phyloP scores from a whole-genome alignment of 2,329 filamentous ascomycete species.

The Ascocoryne sarcoides region DNA sequence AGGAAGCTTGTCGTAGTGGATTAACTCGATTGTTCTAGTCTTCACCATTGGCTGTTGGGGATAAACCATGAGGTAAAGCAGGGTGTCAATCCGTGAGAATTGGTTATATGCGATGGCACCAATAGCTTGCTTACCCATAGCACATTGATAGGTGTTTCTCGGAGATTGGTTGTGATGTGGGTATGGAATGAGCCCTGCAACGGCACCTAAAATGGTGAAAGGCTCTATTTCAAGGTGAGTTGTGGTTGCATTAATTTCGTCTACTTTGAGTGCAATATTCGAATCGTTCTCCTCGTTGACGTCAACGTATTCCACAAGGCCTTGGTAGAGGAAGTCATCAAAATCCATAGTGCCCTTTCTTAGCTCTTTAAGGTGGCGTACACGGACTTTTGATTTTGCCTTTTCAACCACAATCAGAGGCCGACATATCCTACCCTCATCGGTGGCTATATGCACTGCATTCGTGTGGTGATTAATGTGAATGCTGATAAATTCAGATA shows the following conservation, averaged over 20 bases:
- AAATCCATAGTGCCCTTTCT: conserved; percentile 81
- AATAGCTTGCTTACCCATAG: conserved; percentile 99
- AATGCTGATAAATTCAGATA: conserved; percentile 94
- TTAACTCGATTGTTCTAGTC: conserved; percentile 90
- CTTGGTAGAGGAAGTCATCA: conserved; percentile 84
- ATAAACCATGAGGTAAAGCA: conserved; percentile 95
- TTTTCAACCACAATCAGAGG: conserved; percentile 94
- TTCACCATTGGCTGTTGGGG: conserved; percentile 97
- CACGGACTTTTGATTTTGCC: conserved; percentile 69
- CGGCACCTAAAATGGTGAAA: conserved; percentile 90
- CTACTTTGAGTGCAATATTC: conserved; percentile 83
- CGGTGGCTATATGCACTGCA: conserved; percentile 90
- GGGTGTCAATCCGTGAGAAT: conserved; percentile 90
- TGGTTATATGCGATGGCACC: conserved; percentile 98
- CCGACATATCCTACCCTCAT: conserved; percentile 92
- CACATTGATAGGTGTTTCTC: conserved; percentile 97
- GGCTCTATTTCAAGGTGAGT: conserved; percentile 98
- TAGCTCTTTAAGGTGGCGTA: conserved; percentile 69
- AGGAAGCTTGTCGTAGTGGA: conserved; percentile 94
- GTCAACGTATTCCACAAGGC: conserved; percentile 91
- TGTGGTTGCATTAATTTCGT: conserved; percentile 70
- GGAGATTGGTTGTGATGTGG: conserved; percentile 99
- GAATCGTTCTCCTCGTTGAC: conserved; percentile 98
- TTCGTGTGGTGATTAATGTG: conserved; percentile 90
- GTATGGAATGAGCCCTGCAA: conserved; percentile 93